Evolutionary conservation across 106 monocot species (phyloP).

Genomic region (Dendrobium huoshanense): DNA sequence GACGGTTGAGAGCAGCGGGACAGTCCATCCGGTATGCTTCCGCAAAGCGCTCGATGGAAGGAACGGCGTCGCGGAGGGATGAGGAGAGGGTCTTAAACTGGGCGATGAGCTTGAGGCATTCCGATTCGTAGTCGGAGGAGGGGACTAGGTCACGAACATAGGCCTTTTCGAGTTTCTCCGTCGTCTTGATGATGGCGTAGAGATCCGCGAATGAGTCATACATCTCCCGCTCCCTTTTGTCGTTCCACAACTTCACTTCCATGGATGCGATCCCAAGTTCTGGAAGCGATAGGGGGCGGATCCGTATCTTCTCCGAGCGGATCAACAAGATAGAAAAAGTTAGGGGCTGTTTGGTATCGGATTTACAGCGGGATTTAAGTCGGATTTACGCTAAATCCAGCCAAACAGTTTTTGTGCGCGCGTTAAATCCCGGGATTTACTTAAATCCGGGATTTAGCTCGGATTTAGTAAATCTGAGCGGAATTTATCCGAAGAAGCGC

Average conservation of each 20-base stretch:
- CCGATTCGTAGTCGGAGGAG: conserved; percentile 77
- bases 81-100: conserved; percentile 69
- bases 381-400: too few relatives aligned
- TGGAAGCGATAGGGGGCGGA: background rate
- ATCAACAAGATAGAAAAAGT: background rate
- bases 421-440: too few relatives aligned
- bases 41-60: conserved; percentile 63
- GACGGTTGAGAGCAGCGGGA: conserved; percentile 77
- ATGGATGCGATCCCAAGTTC: background rate
- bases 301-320: background rate
- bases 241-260: conserved; percentile 67
- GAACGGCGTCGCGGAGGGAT: conserved; percentile 57
- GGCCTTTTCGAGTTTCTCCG: conserved; percentile 90
- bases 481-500: too few relatives aligned
- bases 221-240: conserved; percentile 78
- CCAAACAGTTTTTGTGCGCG: too few relatives aligned
- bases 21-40: conserved; percentile 74
- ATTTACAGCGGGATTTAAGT: too few relatives aligned
- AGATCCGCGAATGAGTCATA: conserved; percentile 90
- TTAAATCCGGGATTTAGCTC: too few relatives aligned
- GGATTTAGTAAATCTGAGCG: too few relatives aligned
- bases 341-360: too few relatives aligned
- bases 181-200: conserved; percentile 85
- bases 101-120: conserved; percentile 87
- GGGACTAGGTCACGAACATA: conserved; percentile 93